These are phyloP conservation scores for Teunomyces aglyptinius DNA, from an alignment of 805 yeast genomes.

Conservation along the genomic window DNA sequence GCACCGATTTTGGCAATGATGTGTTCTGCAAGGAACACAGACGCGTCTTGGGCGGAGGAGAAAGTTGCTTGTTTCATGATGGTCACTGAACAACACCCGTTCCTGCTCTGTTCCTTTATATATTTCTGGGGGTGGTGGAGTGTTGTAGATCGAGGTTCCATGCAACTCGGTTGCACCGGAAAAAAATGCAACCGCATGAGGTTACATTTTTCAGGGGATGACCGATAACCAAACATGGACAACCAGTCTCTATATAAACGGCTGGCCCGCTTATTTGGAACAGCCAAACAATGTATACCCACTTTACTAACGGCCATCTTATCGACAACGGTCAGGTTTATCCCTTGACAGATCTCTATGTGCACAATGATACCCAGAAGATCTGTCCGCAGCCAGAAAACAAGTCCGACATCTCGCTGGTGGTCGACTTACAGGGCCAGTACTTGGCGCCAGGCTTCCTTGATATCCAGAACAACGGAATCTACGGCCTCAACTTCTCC, in stretches of 20 bases:
- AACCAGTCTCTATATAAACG: neutral
- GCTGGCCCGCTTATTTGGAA: too few relatives aligned
- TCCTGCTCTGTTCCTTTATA: neutral
- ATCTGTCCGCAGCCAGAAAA: slow-evolving; percentile 32
- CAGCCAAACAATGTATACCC: slow-evolving; percentile 16
- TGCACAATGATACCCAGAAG: slow-evolving; percentile 41
- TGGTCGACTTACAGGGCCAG: slow-evolving; percentile 46
- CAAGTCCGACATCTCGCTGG: slow-evolving; percentile 12
- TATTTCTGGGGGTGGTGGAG: neutral
- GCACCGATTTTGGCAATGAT: slow-evolving; percentile 43
- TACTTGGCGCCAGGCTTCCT: slow-evolving; percentile 55
- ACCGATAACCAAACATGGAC: neutral
- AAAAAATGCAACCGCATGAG: slow-evolving; percentile 2
- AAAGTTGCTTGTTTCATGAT: slow-evolving; percentile 38
- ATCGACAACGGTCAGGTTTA: slow-evolving; percentile 40
- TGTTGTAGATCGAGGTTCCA: neutral
- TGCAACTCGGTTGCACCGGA: slow-evolving; percentile 2
- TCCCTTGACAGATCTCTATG: slow-evolving; percentile 39
- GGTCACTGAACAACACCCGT: too few relatives aligned
- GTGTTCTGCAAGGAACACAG: slow-evolving; percentile 44
- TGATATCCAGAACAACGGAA: slow-evolving; percentile 58
- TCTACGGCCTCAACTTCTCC: slow-evolving; percentile 55
- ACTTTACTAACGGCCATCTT: slow-evolving; percentile 42
- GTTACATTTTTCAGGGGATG: neutral
- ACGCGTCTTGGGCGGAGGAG: slow-evolving; percentile 39